These are phyloP conservation scores for Trametes versicolor DNA, from an alignment of 1,284 basidiomycete genomes.

Conservation along the genomic window DNA sequence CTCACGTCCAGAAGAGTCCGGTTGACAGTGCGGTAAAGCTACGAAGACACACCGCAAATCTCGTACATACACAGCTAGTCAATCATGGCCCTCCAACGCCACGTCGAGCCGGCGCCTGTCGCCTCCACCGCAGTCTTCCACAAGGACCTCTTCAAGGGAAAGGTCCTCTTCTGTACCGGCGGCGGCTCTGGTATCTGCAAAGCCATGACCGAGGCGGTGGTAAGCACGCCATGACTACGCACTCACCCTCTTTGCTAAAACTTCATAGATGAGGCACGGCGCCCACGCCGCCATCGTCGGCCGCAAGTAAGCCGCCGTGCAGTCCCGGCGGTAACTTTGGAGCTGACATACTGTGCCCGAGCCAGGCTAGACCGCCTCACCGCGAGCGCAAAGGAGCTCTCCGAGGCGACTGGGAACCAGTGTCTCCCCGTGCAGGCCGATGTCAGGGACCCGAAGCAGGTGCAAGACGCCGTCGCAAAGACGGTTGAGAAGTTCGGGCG, in stretches of 20 bases:
- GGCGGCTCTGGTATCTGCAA: slow-evolving; percentile 94
- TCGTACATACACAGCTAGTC: slow-evolving; percentile 15
- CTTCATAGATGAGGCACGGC: slow-evolving; percentile 84
- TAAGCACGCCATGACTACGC: slow-evolving; percentile 47
- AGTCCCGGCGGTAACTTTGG: not conserved
- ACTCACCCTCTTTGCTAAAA: not conserved
- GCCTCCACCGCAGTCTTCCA: slow-evolving; percentile 77
- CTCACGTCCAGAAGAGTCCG: not conserved
- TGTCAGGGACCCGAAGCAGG: slow-evolving; percentile 80
- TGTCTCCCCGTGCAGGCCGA: slow-evolving; percentile 87
- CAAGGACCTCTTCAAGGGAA: slow-evolving; percentile 87
- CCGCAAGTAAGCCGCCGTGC: slow-evolving; percentile 70
- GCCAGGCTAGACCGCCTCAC: slow-evolving; percentile 80
- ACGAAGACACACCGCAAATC: not conserved
- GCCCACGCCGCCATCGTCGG: slow-evolving; percentile 87
- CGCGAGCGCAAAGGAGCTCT: slow-evolving; percentile 77
- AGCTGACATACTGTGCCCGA: not conserved
- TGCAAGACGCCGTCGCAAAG: slow-evolving; percentile 81
- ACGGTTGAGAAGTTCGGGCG: slow-evolving; percentile 83
- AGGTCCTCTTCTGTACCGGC: slow-evolving; percentile 94
- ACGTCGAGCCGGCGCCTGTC: slow-evolving; percentile 50
- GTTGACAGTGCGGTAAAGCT: not conserved
- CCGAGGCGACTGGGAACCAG: slow-evolving; percentile 70
- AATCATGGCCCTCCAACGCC: slow-evolving; percentile 37
- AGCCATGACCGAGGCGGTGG: slow-evolving; percentile 85